Evolutionary conservation across 1,284 basidiomycete genomes (phyloP).

Genomic region (Cryptococcus wingfieldii): DNA sequence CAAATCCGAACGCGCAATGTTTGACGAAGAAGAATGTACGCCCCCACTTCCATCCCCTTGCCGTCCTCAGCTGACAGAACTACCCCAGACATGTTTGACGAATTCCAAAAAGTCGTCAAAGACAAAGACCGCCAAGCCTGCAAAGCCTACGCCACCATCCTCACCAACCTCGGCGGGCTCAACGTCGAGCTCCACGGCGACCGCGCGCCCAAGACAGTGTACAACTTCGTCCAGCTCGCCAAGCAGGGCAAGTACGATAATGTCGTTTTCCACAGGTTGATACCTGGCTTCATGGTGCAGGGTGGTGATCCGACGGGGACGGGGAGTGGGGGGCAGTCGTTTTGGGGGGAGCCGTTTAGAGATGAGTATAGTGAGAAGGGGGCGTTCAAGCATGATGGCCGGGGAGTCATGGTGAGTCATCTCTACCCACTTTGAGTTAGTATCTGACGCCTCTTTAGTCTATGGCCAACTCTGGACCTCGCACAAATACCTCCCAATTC

Average conservation of each 20-base stretch:
- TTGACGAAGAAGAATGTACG: slow-evolving; percentile 61
- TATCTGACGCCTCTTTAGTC: slow-evolving; percentile 42
- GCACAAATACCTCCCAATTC: slow-evolving; percentile 68
- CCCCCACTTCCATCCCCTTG: neutral
- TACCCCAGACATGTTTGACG: slow-evolving; percentile 73
- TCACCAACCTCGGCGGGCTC: slow-evolving; percentile 82
- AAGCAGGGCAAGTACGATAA: slow-evolving; percentile 84
- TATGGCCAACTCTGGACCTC: slow-evolving; percentile 86
- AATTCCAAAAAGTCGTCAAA: slow-evolving; percentile 73
- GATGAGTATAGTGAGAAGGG: slow-evolving; percentile 84
- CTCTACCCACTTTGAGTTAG: neutral
- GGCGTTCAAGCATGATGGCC: slow-evolving; percentile 74
- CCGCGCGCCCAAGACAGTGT: slow-evolving; percentile 93
- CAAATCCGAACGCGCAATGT: slow-evolving; percentile 71
- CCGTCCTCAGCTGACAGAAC: neutral
- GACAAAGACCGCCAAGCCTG: slow-evolving; percentile 87
- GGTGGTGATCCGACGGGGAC: slow-evolving; percentile 96
- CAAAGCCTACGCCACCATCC: slow-evolving; percentile 82
- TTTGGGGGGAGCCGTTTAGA: slow-evolving; percentile 91
- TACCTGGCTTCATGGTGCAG: slow-evolving; percentile 98
- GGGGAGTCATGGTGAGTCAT: slow-evolving; percentile 60
- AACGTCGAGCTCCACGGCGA: slow-evolving; percentile 77
- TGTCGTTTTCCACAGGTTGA: slow-evolving; percentile 76
- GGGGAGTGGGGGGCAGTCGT: slow-evolving; percentile 85
- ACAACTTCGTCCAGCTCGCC: slow-evolving; percentile 93